These are phyloP conservation scores for Xylaria sp. DNA, from an alignment of 2,329 filamentous ascomycete species.

Conservation along the genomic window DNA sequence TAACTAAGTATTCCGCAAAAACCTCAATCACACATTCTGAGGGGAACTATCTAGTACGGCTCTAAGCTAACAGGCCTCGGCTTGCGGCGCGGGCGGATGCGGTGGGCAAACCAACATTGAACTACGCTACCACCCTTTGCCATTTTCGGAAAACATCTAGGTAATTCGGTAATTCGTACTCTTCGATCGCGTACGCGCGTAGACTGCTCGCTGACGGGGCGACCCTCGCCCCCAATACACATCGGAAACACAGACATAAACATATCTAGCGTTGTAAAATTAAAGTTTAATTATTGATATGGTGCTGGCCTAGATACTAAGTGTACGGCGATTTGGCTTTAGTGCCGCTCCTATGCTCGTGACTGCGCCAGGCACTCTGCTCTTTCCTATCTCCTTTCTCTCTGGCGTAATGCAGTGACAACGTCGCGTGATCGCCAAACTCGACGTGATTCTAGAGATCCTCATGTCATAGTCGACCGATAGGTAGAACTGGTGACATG, in stretches of 20 bases:
- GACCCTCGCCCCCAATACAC: not conserved
- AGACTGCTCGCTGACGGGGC: not conserved
- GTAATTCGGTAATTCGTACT: not conserved
- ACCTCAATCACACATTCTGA: too few species aligned
- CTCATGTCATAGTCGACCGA: not conserved
- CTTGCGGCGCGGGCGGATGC: too few species aligned
- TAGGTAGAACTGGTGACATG: not conserved
- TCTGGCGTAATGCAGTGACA: not conserved
- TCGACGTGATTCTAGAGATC: not conserved
- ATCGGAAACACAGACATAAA: not conserved
- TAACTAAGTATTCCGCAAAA: too few species aligned
- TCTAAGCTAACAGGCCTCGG: too few species aligned
- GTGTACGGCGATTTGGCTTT: not conserved
- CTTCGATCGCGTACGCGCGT: not conserved
- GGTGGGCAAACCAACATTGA: not conserved
- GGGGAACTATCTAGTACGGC: not conserved
- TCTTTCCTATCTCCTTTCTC: not conserved
- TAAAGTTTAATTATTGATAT: constrained; percentile 19
- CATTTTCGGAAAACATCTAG: not conserved
- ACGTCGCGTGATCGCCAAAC: not conserved
- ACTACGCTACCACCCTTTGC: not conserved
- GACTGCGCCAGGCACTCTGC: not conserved
- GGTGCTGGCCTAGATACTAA: not conserved
- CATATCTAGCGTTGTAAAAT: not conserved
- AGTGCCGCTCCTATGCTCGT: not conserved